A percentile compares a stretch with the other conserved stretches of the same genome.
These are phyloP conservation scores for Pseudogymnoascus sp. DNA, from an alignment of 2,329 filamentous ascomycete genomes.

Conservation along the genomic window DNA sequence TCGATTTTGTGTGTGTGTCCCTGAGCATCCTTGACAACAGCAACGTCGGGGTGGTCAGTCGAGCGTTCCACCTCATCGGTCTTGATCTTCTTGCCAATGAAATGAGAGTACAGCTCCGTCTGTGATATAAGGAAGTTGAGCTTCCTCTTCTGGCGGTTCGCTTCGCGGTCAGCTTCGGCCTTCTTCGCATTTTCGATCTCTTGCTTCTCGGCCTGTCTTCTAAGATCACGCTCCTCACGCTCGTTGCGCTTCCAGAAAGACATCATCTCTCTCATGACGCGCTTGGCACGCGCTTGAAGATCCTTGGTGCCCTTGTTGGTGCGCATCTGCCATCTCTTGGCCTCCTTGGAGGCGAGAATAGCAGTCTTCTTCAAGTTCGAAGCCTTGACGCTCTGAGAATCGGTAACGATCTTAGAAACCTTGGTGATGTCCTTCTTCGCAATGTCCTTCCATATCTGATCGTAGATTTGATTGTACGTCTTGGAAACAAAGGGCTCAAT, in stretches of 20 bases:
- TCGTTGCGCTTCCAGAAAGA: constrained; percentile 99
- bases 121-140: constrained; percentile 99
- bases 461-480: constrained; percentile 93
- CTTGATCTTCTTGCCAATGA: constrained; percentile 99
- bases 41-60: constrained; percentile 71
- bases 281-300: constrained; percentile 90
- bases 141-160: constrained; percentile 94
- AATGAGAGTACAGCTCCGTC: constrained; percentile 97
- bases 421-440: constrained; percentile 90
- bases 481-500: constrained; percentile 64
- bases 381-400: constrained; percentile 76
- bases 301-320: constrained; percentile 99
- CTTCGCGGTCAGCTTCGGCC: constrained; percentile 94
- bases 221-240: constrained; percentile 87
- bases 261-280: constrained; percentile 99
- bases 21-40: constrained; percentile 41
- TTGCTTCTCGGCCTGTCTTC: constrained; percentile 89
- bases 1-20: constrained; percentile 34
- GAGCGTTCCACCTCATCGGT: constrained; percentile 89
- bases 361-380: constrained; percentile 98
- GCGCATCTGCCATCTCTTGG: constrained; percentile 90
- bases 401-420: constrained; percentile 77
- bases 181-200: constrained; percentile 95
- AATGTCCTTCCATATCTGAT: constrained; percentile 94
- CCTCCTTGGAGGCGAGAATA: constrained; percentile 92